Evolutionary conservation across 2,329 filamentous ascomycete species (phyloP), one percentile per base, ranked within the genome.

Genomic region (Aspergillus pseudoglaucus): DNA sequence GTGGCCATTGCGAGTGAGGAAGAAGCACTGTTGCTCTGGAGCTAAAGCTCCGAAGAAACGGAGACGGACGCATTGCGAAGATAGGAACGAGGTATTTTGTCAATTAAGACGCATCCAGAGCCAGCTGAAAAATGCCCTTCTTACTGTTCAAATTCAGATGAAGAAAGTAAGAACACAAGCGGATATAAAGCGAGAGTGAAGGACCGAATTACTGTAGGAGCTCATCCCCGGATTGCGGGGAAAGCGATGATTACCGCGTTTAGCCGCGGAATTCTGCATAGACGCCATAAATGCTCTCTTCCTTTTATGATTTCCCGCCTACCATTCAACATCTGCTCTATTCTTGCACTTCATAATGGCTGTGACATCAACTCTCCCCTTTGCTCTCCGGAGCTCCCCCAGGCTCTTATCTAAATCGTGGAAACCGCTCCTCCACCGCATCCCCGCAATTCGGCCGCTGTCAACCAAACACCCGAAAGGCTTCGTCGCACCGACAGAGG

Each of bases 391-490:
- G 50, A 58, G 58, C 32, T 61, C 65, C 42, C 53, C 62, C 23
- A 60, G 67, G 52, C 55, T 62, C 7, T 46, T 66, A 20, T 52
- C 57, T 25, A 50, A 52, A 32, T 40, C 54, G 45, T 55, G 58
- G 44, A 59, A 54, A 43, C 60, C 59, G 50, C 52, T 65, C 55
- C 59, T 61, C 53, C 62, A 59, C 48, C 25, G 25, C 37, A 57
- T 45, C 59, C 55, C 61, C 57, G 55, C 61, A 57, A 59, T 56
- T 48, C 62, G 67, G 20, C 58, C 63, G 7, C 79, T 82, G 49
- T 90, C 88, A 14, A 81, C 78, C 18, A 88, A 87, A 64, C 84
- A 87, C 61, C 82, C 84, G 3, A 74, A 75, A 47, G 78, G 77
- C 56, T 87, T 87, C 64, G 71, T 70, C 3, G 76, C 82, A 9